Base-by-base conservation (phyloP, 371 early-diverging fungal genomes). In the Rhizopus stolonifer region DNA sequence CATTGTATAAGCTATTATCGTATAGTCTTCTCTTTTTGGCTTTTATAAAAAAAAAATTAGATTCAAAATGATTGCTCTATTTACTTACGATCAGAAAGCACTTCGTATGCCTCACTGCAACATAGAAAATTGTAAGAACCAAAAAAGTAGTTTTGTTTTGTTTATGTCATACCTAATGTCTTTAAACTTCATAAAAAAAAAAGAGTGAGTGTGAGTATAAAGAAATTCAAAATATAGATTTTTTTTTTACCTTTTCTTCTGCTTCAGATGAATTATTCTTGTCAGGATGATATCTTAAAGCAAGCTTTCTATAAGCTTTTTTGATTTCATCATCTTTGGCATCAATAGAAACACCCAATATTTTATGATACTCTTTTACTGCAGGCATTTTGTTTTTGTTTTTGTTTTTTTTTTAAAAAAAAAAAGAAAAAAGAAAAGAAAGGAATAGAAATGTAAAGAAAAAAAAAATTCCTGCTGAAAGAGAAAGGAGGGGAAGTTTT, bases 241-340 rank as follows among this genome's bases (percentile, higher is more conserved):
- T 31, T 31, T 49, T 53, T 43, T 40, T 63, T 60, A 66, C 76
- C 54, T 72, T 70, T 60, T 76, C 80, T 7, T 64, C 70, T 23
- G 78, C 77, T 22, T 72, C 75, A 14, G 61, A 54, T 11, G 64
- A 60, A 6, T 60, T 32, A 43, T 82, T 79, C 46, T 79, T 82
- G 53, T 82, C 82, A n/a, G 82, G 82, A 59, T 82, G 82, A 60
- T 78, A 82, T 39, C 60, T 61, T n/a, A 80, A 44, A 29, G 73
- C 73, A 14, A 72, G 62, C 31, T 66, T 70, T 22, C 65, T 45
- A 43, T 77, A 80, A 5, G 80, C 71, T 48, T 71, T 74, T 43
- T 67, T 71, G n/a, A 80, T 74, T 18, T 74, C 67, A 15, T 68
- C 54, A 8, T 69, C 65, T n/a, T 31, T 38, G 19, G 77, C 73